Percentiles rank a stretch among this genome's conserved stretches.
These are phyloP conservation scores for Daedaleopsis sinensis DNA, from an alignment of 768 basidiomycete genomes.

Conservation along the genomic window DNA sequence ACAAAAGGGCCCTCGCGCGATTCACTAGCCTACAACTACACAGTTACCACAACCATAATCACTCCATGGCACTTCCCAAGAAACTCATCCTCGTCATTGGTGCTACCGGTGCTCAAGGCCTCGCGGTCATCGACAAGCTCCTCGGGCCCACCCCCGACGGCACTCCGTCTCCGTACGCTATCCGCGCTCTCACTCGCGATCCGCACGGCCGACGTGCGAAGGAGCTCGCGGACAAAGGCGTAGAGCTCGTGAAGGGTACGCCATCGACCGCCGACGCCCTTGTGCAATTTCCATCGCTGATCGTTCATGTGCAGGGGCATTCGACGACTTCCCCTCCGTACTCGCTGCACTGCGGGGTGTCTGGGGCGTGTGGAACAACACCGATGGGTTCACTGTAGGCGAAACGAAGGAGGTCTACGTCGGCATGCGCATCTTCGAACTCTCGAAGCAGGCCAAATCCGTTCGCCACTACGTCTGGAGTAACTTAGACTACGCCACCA, in stretches of 20 bases:
- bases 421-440: constrained; percentile 45
- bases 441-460: constrained; percentile 36
- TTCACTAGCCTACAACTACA: background rate
- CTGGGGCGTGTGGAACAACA: constrained; percentile 42
- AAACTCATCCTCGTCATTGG: constrained; percentile 48
- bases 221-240: constrained; percentile 39
- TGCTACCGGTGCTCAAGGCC: constrained; percentile 48
- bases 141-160: constrained; percentile 38
- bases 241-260: constrained; percentile 40
- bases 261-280: too few species aligned
- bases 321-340: constrained; percentile 32
- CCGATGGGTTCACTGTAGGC: constrained; percentile 40
- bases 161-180: constrained; percentile 41
- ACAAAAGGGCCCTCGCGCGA: background rate
- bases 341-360: constrained; percentile 35
- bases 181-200: constrained; percentile 44
- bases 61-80: background rate
- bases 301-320: background rate
- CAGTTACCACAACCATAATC: background rate
- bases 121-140: constrained; percentile 41
- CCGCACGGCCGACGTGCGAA: constrained; percentile 35
- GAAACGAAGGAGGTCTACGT: constrained; percentile 41
- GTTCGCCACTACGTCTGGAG: constrained; percentile 45
- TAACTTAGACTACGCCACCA: constrained; percentile 41
- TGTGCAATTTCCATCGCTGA: background rate